These are phyloP conservation scores for Populus trichocarpa DNA, from an alignment of 441 rosid genomes.

Conservation along the genomic window DNA sequence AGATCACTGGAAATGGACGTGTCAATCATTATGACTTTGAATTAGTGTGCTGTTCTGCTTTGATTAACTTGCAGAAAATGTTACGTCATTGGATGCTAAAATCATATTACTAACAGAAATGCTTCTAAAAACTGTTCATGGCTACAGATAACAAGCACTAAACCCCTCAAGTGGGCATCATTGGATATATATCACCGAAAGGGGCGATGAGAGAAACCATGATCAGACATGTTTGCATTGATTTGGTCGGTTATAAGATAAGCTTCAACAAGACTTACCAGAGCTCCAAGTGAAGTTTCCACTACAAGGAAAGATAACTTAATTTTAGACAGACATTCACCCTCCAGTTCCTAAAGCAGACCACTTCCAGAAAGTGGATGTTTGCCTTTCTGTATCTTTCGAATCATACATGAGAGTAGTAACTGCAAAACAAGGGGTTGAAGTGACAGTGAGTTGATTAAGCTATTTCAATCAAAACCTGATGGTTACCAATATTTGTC, in stretches of 20 bases:
- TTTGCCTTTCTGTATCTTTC: background rate
- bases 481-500: background rate
- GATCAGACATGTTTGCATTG: background rate
- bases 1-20: conserved; percentile 7
- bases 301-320: conserved; percentile 13
- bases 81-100: background rate
- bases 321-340: background rate
- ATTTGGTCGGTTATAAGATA: conserved; percentile 22
- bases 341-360: background rate
- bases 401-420: background rate
- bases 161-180: conserved; percentile 1
- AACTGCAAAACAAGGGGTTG: too few relatives aligned
- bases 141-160: background rate
- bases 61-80: background rate
- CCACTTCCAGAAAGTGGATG: background rate
- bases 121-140: background rate
- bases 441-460: too few relatives aligned
- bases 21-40: background rate
- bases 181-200: conserved; percentile 18
- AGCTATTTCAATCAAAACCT: background rate
- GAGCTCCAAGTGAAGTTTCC: conserved; percentile 16
- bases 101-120: background rate
- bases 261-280: background rate
- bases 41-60: background rate
- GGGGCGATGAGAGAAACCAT: conserved; percentile 1